Evolutionary conservation across 129 eudicot species (phyloP).

Genomic region (Erigeron canadensis): DNA sequence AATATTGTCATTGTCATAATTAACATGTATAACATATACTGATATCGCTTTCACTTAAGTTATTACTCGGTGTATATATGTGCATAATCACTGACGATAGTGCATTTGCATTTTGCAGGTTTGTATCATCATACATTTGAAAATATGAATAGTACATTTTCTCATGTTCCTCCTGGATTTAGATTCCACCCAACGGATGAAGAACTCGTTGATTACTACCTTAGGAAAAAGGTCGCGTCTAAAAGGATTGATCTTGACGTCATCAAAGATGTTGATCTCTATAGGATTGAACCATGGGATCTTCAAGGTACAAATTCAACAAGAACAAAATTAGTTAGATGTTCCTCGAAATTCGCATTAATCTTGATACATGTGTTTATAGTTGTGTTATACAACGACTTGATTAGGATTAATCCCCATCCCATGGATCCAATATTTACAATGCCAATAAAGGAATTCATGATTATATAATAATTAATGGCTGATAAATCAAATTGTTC

Average conservation of each 20-base stretch:
- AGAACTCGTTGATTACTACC: slow-evolving; percentile 49
- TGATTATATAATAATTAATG: no score
- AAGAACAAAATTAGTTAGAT: not conserved
- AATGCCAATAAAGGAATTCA: no score
- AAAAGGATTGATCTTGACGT: slow-evolving; percentile 44
- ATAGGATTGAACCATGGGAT: slow-evolving; percentile 47
- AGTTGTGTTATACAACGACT: slow-evolving; percentile 1
- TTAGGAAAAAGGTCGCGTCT: slow-evolving; percentile 40
- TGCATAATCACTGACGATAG: slow-evolving; percentile 10
- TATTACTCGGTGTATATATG: slow-evolving; percentile 1
- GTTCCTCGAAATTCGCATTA: slow-evolving; percentile 3
- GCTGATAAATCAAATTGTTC: not conserved
- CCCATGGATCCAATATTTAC: not conserved
- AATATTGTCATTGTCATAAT: not conserved
- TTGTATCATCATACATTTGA: slow-evolving; percentile 16
- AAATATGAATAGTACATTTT: slow-evolving; percentile 33
- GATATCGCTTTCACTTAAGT: not conserved
- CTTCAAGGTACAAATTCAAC: slow-evolving; percentile 36
- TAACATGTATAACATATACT: not conserved
- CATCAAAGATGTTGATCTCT: slow-evolving; percentile 42
- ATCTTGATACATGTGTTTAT: not conserved
- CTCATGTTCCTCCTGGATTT: slow-evolving; percentile 51
- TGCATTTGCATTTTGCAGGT: slow-evolving; percentile 33
- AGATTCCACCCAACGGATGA: slow-evolving; percentile 50
- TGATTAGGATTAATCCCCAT: slow-evolving; percentile 14